Conservation (phyloP, 2,329 filamentous ascomycete species). For the Aspergillus sp. region DNA sequence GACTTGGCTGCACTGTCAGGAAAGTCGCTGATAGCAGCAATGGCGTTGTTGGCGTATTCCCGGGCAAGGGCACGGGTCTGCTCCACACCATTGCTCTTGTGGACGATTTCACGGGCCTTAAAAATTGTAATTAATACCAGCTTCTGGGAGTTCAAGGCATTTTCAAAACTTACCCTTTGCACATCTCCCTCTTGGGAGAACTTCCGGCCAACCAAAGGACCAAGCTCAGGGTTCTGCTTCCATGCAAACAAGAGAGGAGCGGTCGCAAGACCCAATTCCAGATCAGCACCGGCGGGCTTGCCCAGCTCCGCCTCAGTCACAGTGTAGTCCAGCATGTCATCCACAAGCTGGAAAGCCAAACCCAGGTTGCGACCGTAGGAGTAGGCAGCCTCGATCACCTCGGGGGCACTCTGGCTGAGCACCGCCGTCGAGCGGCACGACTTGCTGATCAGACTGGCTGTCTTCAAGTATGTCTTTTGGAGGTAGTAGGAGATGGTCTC, state of each 20-base stretch:
- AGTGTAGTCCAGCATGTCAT: conserved; percentile 97
- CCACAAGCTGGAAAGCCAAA: conserved; percentile 91
- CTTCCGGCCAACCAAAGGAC: conserved; percentile 82
- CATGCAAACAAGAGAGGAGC: conserved; percentile 93
- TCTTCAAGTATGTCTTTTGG: conserved; percentile 97
- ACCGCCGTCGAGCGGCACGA: conserved; percentile 86
- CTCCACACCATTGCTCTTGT: conserved; percentile 77
- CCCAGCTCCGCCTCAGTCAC: conserved; percentile 76
- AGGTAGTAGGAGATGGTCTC: conserved; percentile 89
- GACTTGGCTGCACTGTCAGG: conserved; percentile 93
- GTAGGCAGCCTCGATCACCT: conserved; percentile 87
- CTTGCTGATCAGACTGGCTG: conserved; percentile 91
- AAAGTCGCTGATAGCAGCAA: conserved; percentile 74
- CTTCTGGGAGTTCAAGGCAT: neutral
- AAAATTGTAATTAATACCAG: conserved; percentile 8
- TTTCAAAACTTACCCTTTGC: conserved; percentile 55
- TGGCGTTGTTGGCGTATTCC: conserved; percentile 82
- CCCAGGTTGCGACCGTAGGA: conserved; percentile 88
- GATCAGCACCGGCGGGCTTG: conserved; percentile 88
- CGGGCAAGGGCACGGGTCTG: conserved; percentile 86
- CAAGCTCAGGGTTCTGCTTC: conserved; percentile 79
- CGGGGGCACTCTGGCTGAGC: conserved; percentile 66
- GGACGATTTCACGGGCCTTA: conserved; percentile 86
- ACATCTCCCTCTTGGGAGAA: conserved; percentile 82
- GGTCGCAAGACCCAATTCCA: conserved; percentile 88